These are phyloP conservation scores for Marasmius fiardii DNA, from an alignment of 1,284 basidiomycete genomes.

Conservation along the genomic window DNA sequence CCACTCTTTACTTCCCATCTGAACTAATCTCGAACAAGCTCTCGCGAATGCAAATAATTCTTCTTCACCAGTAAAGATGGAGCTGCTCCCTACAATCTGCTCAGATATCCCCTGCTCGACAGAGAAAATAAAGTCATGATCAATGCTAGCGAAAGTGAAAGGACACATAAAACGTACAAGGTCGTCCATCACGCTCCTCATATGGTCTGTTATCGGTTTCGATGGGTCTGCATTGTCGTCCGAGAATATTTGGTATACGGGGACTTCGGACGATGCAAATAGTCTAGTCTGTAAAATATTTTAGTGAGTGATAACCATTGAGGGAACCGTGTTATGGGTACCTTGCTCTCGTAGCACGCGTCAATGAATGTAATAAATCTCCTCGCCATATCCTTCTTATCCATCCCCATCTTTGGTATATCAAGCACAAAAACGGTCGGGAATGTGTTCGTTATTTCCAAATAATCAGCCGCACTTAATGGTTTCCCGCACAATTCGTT, in stretches of 20 bases:
- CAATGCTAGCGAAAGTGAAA: background rate
- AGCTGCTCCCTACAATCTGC: conserved; percentile 73
- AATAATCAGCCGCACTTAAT: conserved; percentile 91
- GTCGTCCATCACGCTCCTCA: conserved; percentile 89
- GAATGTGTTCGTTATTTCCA: conserved; percentile 90
- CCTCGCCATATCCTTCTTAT: conserved; percentile 87
- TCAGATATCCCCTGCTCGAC: conserved; percentile 65
- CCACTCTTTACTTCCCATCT: conserved; percentile 91
- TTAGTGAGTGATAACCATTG: conserved; percentile 2
- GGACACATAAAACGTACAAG: conserved; percentile 49
- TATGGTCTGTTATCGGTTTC: conserved; percentile 66
- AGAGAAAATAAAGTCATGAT: too few species aligned
- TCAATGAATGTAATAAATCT: conserved; percentile 98
- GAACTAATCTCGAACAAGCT: conserved; percentile 72
- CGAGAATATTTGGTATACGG: conserved; percentile 85
- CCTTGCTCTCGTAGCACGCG: conserved; percentile 91
- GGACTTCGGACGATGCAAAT: conserved; percentile 87
- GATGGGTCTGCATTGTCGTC: conserved; percentile 50
- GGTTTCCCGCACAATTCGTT: conserved; percentile 87
- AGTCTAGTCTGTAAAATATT: conserved; percentile 67
- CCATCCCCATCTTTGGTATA: conserved; percentile 86
- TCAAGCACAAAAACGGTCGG: conserved; percentile 86
- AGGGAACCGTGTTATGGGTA: conserved; percentile 19
- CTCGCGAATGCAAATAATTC: conserved; percentile 4
- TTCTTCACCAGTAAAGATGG: conserved; percentile 57